These are phyloP conservation scores for Fusarium nematophilum DNA, from an alignment of 2,329 filamentous ascomycete species.

Conservation along the genomic window DNA sequence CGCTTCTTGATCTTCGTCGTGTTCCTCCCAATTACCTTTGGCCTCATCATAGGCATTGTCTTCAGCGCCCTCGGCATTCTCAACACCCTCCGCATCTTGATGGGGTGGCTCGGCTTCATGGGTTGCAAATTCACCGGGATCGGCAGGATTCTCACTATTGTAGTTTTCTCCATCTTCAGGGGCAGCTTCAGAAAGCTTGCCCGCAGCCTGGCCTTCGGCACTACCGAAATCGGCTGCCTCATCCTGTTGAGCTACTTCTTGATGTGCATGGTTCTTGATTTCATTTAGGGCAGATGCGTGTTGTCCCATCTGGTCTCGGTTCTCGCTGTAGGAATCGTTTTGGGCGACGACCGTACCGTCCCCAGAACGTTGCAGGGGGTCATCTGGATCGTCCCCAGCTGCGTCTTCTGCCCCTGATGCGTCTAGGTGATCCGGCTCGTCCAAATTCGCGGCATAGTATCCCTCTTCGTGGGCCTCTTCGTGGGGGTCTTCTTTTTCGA, in stretches of 20 bases:
- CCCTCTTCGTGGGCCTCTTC: neutral
- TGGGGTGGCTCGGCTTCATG: constrained; percentile 1
- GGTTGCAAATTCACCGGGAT: constrained; percentile 9
- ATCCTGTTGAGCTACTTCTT: constrained; percentile 16
- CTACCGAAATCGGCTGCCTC: constrained; percentile 1
- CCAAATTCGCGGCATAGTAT: constrained; percentile 7
- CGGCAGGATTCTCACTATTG: constrained; percentile 4
- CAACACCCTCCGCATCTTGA: constrained; percentile 2
- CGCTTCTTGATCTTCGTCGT: constrained; percentile 22
- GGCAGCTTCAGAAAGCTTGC: constrained; percentile 21
- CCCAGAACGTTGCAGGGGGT: neutral
- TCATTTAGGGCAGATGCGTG: constrained; percentile 35
- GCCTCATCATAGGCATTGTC: constrained; percentile 7
- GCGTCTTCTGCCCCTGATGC: neutral
- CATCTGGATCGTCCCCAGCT: constrained; percentile 1
- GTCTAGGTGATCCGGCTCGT: constrained; percentile 19
- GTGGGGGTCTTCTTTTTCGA: constrained; percentile 19
- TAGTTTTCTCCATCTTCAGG: constrained; percentile 22
- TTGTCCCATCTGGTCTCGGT: constrained; percentile 10
- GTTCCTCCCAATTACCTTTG: constrained; percentile 15
- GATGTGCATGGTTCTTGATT: constrained; percentile 11
- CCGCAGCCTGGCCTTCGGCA: constrained; percentile 9
- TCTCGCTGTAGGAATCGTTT: constrained; percentile 3
- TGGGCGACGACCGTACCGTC: constrained; percentile 2
- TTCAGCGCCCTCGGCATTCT: constrained; percentile 7